phyloP scores from a whole-genome alignment of 1,284 basidiomycete species.

The Wolfiporia cocos region DNA sequence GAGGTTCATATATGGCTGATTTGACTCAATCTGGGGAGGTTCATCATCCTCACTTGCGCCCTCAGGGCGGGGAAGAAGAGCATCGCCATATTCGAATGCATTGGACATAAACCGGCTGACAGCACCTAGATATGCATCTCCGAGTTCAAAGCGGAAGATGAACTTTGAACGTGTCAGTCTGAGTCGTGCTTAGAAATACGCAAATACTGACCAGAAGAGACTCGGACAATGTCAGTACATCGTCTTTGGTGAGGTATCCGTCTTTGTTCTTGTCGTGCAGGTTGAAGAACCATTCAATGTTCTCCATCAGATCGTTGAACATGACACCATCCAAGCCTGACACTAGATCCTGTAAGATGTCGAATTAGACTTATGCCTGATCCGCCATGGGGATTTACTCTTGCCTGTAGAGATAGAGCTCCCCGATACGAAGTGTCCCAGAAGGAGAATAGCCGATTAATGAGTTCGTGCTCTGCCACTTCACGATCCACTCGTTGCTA shows the following conservation, averaged over 20 bases:
- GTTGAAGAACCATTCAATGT: constrained; percentile 98
- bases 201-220: constrained; percentile 71
- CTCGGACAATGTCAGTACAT: constrained; percentile 93
- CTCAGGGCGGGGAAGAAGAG: constrained; percentile 55
- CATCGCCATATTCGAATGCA: constrained; percentile 94
- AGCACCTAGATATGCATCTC: constrained; percentile 94
- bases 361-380: not conserved
- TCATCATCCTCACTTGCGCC: constrained; percentile 37
- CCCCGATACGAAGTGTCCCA: constrained; percentile 84
- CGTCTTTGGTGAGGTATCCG: constrained; percentile 92
- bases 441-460: constrained; percentile 80
- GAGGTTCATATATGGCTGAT: constrained; percentile 84
- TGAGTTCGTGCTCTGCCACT: constrained; percentile 79
- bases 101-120: constrained; percentile 96
- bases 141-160: constrained; percentile 96
- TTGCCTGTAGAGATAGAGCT: constrained; percentile 79
- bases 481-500: constrained; percentile 77
- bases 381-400: constrained; percentile 10
- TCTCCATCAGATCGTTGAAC: constrained; percentile 96
- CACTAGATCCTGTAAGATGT: constrained; percentile 70
- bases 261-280: constrained; percentile 96
- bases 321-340: constrained; percentile 88
- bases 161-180: constrained; percentile 46
- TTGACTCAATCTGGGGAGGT: constrained; percentile 49
- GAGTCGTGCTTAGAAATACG: not conserved